Percentiles rank a stretch among this genome's conserved stretches.
Evolutionary conservation across 1,284 basidiomycete genomes (phyloP).

Genomic region (Ustilago vetiveriae): DNA sequence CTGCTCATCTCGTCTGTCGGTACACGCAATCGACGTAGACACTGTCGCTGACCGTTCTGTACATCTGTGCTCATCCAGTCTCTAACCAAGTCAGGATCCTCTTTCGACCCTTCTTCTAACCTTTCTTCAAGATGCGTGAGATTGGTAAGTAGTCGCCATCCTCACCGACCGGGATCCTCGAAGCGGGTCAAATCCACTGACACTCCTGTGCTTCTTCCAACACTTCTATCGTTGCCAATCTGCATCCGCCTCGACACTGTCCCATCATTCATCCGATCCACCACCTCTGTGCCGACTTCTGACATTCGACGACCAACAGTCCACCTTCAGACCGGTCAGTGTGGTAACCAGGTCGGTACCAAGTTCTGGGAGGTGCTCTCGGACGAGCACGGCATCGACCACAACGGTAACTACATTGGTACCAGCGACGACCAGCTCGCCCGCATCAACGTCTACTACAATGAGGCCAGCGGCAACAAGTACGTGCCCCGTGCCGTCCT

Average conservation of each 20-base stretch:
- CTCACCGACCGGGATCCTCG: no score
- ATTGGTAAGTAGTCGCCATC: slow-evolving; percentile 36
- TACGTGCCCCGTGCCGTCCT: slow-evolving; percentile 93
- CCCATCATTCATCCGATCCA: neutral
- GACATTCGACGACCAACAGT: no score
- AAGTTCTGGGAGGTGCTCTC: slow-evolving; percentile 98
- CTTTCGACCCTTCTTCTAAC: slow-evolving; percentile 23
- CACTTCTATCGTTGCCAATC: neutral
- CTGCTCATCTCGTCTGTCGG: neutral
- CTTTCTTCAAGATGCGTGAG: slow-evolving; percentile 51
- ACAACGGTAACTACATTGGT: slow-evolving; percentile 88
- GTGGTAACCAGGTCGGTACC: slow-evolving; percentile 72
- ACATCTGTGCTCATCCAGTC: slow-evolving; percentile 6
- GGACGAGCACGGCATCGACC: slow-evolving; percentile 95
- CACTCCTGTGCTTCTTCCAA: no score
- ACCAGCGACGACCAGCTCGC: slow-evolving; percentile 95
- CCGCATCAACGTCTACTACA: slow-evolving; percentile 75
- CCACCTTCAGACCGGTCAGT: slow-evolving; percentile 67
- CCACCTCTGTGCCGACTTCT: no score
- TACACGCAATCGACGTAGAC: no score
- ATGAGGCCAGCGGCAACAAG: slow-evolving; percentile 70
- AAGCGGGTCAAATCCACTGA: no score
- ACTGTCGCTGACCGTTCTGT: slow-evolving; percentile 5
- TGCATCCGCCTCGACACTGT: neutral
- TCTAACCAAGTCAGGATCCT: slow-evolving; percentile 17